These are phyloP conservation scores for Beauveria caledonica DNA, from an alignment of 2,329 filamentous ascomycete genomes.

Conservation along the genomic window DNA sequence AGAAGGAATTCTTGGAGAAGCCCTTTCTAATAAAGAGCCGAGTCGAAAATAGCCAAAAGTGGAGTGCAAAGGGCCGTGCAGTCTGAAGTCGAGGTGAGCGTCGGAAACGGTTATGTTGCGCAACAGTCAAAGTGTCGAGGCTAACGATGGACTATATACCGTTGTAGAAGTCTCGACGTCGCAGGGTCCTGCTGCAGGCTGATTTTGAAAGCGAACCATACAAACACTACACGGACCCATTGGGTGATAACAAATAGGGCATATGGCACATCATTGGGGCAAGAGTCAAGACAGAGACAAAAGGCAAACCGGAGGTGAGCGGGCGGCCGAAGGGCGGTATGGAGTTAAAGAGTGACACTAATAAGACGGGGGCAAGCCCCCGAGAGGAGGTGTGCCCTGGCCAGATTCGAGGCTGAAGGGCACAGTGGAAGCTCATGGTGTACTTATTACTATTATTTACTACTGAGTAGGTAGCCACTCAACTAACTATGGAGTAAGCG, in stretches of 20 bases:
- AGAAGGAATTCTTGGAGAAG: background rate
- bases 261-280: background rate
- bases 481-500: conserved; percentile 4
- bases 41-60: background rate
- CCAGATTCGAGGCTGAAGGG: background rate
- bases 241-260: background rate
- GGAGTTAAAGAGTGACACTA: conserved; percentile 3
- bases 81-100: background rate
- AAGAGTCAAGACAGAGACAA: conserved; percentile 23
- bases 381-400: background rate
- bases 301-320: conserved; percentile 3
- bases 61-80: background rate
- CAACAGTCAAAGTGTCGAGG: background rate
- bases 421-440: background rate
- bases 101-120: background rate
- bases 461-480: background rate
- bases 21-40: background rate
- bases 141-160: background rate
- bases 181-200: background rate
- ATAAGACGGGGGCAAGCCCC: too few species aligned
- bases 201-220: background rate
- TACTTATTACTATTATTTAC: too few species aligned
- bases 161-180: too few species aligned
- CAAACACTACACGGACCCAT: background rate
- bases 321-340: background rate